Base-by-base conservation (phyloP, 2,329 filamentous ascomycete genomes). In the Aotearoamyces nothofagi region DNA sequence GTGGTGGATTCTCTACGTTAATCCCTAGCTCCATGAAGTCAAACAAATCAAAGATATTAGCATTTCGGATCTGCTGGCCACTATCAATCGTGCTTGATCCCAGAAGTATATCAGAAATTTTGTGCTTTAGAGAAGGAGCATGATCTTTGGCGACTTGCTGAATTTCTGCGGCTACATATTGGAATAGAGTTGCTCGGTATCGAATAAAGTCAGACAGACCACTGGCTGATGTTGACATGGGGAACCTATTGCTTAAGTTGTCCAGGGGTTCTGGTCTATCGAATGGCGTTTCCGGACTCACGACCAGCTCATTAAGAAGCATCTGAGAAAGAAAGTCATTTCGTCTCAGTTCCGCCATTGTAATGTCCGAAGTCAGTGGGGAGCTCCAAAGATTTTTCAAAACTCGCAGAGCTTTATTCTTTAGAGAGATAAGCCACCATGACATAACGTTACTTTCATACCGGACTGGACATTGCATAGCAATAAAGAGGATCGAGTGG, bases 21-120 rank as follows among this genome's bases (percentile, higher is more conserved):
- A 74, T 59, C 26, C 69, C 62, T 8, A 78, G 52, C 35, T 80
- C 74, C 34, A 90, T 67, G 44, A 96, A 96, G 53, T 98, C 90
- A 43, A 92, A 90, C 13, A 96, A 64, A 39, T 94, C 84, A 45
- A 96, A 93, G 5, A 96, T 67, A 3, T 79, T 84, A 1, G 77
- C 66, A 33, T 83, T 78, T 15, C 61, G 57, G 20, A 78, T 58
- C 4, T 71, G 59, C 30, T 80, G 69, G 26, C 77, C 75, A 33
- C 69, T 70, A 9, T 77, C 67, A 11, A 73, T 58, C 8, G 69
- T 61, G 5, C 82, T 71, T 23, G 78, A 73, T 4, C 90, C 90
- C 24, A 86, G 70, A n/a, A 96, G 58, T 1, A 82, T 70, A 34
- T 74, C 70, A 26, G 75, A 69, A 4, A 80, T 69, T 5, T 73